Evolutionary conservation across 768 basidiomycete species (phyloP).

Genomic region (Xerocomellus intermedius): DNA sequence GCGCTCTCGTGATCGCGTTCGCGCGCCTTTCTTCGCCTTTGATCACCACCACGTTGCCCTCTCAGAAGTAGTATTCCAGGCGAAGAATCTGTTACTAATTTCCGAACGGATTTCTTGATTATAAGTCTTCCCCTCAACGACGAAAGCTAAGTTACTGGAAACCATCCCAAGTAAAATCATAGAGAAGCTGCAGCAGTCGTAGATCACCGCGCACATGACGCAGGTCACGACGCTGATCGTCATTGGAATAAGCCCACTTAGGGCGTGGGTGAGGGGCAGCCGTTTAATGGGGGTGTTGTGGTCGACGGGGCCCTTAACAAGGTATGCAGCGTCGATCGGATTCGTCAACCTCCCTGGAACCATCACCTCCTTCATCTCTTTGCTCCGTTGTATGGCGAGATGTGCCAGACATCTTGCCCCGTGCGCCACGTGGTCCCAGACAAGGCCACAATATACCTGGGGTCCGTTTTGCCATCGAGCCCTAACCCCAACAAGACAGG

Average conservation of each 20-base stretch:
- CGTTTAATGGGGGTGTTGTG: slow-evolving; percentile 3
- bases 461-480: slow-evolving; percentile 29
- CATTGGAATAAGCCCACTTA: slow-evolving; percentile 24
- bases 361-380: slow-evolving; percentile 1
- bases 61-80: slow-evolving; percentile 16
- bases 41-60: slow-evolving; percentile 22
- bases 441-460: slow-evolving; percentile 25
- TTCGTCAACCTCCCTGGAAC: slow-evolving; percentile 22
- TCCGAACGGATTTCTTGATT: slow-evolving; percentile 15
- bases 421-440: slow-evolving; percentile 24
- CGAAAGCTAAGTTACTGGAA: slow-evolving; percentile 26
- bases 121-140: slow-evolving; percentile 24
- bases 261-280: slow-evolving; percentile 35
- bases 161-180: slow-evolving; percentile 33
- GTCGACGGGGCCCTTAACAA: slow-evolving; percentile 12
- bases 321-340: slow-evolving; percentile 16
- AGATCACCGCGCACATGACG: slow-evolving; percentile 21
- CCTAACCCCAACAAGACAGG: slow-evolving; percentile 29
- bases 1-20: slow-evolving; percentile 26
- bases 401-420: slow-evolving; percentile 25
- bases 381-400: slow-evolving; percentile 18
- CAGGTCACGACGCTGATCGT: slow-evolving; percentile 18
- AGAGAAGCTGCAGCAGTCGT: slow-evolving; percentile 33
- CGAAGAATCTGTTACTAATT: slow-evolving; percentile 17
- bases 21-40: slow-evolving; percentile 26